Conservation (phyloP, 2,329 filamentous ascomycete genomes). For the Neofusicoccum ribis region DNA sequence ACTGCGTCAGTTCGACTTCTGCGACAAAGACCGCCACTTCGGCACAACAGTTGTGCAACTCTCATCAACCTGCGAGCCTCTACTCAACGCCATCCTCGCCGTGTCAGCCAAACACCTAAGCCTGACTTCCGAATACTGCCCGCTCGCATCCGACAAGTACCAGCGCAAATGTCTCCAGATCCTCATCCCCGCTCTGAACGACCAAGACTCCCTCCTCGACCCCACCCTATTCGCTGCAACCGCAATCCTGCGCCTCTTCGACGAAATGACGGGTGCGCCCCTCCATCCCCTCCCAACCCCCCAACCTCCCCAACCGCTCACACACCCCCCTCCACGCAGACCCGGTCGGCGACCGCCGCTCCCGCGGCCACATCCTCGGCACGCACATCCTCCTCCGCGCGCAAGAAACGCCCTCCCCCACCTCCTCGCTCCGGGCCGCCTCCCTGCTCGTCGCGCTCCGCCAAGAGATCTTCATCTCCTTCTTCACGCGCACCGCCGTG, state of each 20-base stretch:
- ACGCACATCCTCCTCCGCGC: conserved; percentile 29
- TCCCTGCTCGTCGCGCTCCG: conserved; percentile 41
- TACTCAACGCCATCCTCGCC: conserved; percentile 47
- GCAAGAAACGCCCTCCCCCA: conserved; percentile 23
- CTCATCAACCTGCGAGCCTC: conserved; percentile 38
- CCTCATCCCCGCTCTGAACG: conserved; percentile 42
- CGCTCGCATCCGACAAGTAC: conserved; percentile 40
- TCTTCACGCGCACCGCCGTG: not conserved
- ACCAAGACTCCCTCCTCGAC: conserved; percentile 40
- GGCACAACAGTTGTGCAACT: conserved; percentile 36
- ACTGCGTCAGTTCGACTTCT: conserved; percentile 35
- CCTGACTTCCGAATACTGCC: conserved; percentile 39
- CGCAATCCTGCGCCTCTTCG: conserved; percentile 41
- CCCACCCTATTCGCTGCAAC: conserved; percentile 44
- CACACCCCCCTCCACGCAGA: conserved; percentile 18
- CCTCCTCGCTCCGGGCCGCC: conserved; percentile 35
- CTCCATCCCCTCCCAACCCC: not conserved
- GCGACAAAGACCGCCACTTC: conserved; percentile 37
- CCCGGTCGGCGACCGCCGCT: conserved; percentile 34
- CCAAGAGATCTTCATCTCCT: conserved; percentile 39
- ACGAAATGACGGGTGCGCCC: conserved; percentile 43
- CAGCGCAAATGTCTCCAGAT: conserved; percentile 44
- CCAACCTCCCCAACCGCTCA: not conserved
- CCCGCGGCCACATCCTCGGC: conserved; percentile 39
- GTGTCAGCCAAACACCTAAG: conserved; percentile 46